These are phyloP conservation scores for Neurospora tetraspora DNA, from an alignment of 495 filamentous ascomycete species.

Conservation along the genomic window DNA sequence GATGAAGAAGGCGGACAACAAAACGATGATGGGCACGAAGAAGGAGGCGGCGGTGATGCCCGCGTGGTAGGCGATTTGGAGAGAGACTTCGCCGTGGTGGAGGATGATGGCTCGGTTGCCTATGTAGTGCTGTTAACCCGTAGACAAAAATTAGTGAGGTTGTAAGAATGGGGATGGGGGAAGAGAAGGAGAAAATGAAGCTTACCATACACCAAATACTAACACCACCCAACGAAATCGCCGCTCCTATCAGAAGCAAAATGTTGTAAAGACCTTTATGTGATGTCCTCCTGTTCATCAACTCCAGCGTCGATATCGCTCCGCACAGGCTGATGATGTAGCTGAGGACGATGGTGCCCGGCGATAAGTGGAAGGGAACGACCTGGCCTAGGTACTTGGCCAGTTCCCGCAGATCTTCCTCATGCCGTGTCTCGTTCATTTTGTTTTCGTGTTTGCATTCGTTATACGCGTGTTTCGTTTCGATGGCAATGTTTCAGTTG, in stretches of 20 bases:
- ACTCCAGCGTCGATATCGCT: conserved; percentile 66
- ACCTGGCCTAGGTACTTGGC: conserved; percentile 27
- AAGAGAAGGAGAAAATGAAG: background rate
- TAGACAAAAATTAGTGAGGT: no score
- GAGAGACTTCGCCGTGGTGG: conserved; percentile 43
- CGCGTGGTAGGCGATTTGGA: conserved; percentile 66
- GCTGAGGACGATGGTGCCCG: conserved; percentile 60
- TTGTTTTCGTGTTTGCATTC: background rate
- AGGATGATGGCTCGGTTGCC: conserved; percentile 73
- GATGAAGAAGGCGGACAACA: conserved; percentile 61
- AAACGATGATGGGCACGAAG: conserved; percentile 66
- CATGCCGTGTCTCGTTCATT: background rate
- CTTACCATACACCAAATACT: conserved; percentile 55
- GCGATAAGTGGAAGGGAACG: conserved; percentile 45
- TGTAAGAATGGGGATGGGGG: no score
- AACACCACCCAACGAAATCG: conserved; percentile 71
- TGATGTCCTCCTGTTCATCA: conserved; percentile 67
- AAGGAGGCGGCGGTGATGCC: conserved; percentile 69
- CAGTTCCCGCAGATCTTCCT: background rate
- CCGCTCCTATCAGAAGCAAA: conserved; percentile 61
- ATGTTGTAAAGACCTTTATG: conserved; percentile 59
- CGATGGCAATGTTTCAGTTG: background rate
- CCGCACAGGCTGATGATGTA: conserved; percentile 72
- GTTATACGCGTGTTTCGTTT: background rate
- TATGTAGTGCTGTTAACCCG: conserved; percentile 51